Conservation (phyloP, 2,329 filamentous ascomycete genomes). For the Pezicula radicicola region DNA sequence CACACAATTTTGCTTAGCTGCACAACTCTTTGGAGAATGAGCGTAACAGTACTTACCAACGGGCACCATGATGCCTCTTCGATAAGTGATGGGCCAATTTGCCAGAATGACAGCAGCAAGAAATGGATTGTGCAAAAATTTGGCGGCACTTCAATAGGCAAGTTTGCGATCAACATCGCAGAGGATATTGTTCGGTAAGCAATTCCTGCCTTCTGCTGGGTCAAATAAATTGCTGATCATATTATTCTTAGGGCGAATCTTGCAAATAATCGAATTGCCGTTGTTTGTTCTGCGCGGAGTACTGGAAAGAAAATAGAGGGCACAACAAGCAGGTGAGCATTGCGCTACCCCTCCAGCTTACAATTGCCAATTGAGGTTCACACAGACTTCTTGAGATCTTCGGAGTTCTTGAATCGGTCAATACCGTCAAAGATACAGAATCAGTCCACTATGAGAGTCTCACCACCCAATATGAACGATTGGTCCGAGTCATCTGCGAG, state of each 20-base stretch:
- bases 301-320: slow-evolving; percentile 92
- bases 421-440: slow-evolving; percentile 49
- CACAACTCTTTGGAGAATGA: slow-evolving; percentile 15
- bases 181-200: slow-evolving; percentile 65
- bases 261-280: slow-evolving; percentile 70
- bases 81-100: slow-evolving; percentile 5
- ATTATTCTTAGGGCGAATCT: slow-evolving; percentile 50
- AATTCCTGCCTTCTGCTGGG: slow-evolving; percentile 5
- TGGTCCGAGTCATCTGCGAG: slow-evolving; percentile 76
- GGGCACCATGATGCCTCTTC: slow-evolving; percentile 11
- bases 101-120: slow-evolving; percentile 27
- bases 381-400: slow-evolving; percentile 53
- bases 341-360: slow-evolving; percentile 3
- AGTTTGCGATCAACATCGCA: slow-evolving; percentile 77
- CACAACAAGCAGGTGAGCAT: slow-evolving; percentile 85
- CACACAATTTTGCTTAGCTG: neutral
- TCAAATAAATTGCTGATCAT: slow-evolving; percentile 1
- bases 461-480: slow-evolving; percentile 62
- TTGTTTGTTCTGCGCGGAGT: slow-evolving; percentile 94
- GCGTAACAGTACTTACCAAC: slow-evolving; percentile 9
- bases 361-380: neutral
- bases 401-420: slow-evolving; percentile 52
- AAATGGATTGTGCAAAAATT: slow-evolving; percentile 92
- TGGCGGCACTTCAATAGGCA: slow-evolving; percentile 91
- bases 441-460: slow-evolving; percentile 47